Evolutionary conservation across 2,329 filamentous ascomycete species (phyloP).

Genomic region (Camillea tinctor): DNA sequence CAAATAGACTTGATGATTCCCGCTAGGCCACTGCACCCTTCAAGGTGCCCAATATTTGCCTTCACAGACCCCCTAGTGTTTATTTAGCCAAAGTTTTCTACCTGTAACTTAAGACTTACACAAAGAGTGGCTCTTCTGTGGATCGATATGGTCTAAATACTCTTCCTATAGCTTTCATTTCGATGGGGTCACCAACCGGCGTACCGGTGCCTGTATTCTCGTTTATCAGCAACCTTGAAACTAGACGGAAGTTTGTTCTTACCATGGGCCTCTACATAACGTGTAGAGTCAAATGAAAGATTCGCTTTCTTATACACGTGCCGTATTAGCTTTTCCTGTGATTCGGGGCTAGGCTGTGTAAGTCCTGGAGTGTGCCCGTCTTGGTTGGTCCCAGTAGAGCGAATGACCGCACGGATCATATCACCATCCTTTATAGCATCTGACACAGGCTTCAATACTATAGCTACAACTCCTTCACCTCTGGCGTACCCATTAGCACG

Average conservation of each 20-base stretch:
- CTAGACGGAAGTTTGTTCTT: not conserved
- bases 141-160: conserved; percentile 25
- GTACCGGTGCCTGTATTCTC: conserved; percentile 39
- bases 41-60: conserved; percentile 28
- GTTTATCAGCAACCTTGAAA: not conserved
- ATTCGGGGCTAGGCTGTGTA: conserved; percentile 28
- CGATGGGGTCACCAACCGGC: conserved; percentile 40
- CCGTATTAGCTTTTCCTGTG: conserved; percentile 35
- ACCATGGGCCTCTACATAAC: conserved; percentile 35
- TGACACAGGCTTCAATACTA: conserved; percentile 51
- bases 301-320: conserved; percentile 31
- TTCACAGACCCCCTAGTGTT: conserved; percentile 24
- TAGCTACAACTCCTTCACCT: conserved; percentile 49
- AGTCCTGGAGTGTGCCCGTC: conserved; percentile 30
- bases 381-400: conserved; percentile 30
- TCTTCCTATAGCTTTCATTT: conserved; percentile 38
- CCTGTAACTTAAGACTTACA: conserved; percentile 18
- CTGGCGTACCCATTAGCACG: conserved; percentile 37
- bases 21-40: conserved; percentile 28
- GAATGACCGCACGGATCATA: conserved; percentile 38
- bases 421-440: conserved; percentile 44
- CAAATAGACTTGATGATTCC: conserved; percentile 32
- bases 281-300: conserved; percentile 20
- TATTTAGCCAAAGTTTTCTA: not conserved
- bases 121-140: conserved; percentile 24